Evolutionary conservation across 176 grass and related monocot genomes (phyloP).

Genomic region (Avena eriantha): DNA sequence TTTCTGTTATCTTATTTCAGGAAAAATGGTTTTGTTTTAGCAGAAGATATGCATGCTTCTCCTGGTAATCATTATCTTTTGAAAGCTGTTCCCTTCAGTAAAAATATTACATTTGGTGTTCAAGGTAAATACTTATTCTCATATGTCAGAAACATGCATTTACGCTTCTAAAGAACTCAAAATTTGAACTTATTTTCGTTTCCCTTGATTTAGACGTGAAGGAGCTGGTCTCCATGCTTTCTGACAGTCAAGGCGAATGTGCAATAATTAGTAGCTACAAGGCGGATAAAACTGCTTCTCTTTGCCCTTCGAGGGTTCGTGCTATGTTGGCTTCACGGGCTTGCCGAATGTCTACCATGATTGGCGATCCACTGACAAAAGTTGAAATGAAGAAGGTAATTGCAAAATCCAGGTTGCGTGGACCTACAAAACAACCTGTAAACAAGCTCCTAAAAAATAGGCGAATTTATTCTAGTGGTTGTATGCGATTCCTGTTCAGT

Average conservation of each 20-base stretch:
- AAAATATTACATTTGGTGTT: slow-evolving; percentile 90
- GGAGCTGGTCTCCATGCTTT: slow-evolving; percentile 85
- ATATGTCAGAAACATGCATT: background rate
- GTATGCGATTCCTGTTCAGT: background rate
- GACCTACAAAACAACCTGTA: background rate
- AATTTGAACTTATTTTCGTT: slow-evolving; percentile 7
- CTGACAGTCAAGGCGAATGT: slow-evolving; percentile 86
- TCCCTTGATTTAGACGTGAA: slow-evolving; percentile 75
- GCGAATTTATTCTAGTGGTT: background rate
- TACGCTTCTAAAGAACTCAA: background rate
- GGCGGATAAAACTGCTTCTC: slow-evolving; percentile 69
- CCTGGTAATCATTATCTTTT: slow-evolving; percentile 85
- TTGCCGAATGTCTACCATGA: slow-evolving; percentile 85
- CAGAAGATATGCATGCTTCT: slow-evolving; percentile 73
- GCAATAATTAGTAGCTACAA: slow-evolving; percentile 89
- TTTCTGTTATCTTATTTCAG: slow-evolving; percentile 55
- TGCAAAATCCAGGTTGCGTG: slow-evolving; percentile 16
- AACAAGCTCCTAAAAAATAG: background rate
- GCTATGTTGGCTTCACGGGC: slow-evolving; percentile 97
- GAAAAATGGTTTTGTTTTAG: slow-evolving; percentile 93
- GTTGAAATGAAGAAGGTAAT: slow-evolving; percentile 90
- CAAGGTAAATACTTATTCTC: slow-evolving; percentile 64
- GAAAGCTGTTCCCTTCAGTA: slow-evolving; percentile 97
- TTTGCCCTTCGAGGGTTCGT: slow-evolving; percentile 95
- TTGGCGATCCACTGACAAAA: slow-evolving; percentile 94